phyloP scores from a whole-genome alignment of 2,329 filamentous ascomycete genomes.

The Xylaria sp. region DNA sequence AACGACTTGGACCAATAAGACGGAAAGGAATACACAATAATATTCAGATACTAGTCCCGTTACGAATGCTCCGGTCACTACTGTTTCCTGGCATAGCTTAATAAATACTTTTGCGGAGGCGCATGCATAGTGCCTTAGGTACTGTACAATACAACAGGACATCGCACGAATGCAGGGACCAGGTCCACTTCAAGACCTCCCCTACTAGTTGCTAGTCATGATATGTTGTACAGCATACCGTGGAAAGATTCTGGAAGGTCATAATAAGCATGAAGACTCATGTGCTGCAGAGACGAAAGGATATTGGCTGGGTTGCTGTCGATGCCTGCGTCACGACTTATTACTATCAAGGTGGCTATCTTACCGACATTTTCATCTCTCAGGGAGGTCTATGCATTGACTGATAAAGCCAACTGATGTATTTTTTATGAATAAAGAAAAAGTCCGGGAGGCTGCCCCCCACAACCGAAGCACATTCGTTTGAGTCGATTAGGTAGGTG shows the following conservation, averaged over 20 bases:
- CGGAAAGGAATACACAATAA: not conserved
- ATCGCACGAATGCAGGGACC: constrained; percentile 32
- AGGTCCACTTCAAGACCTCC: constrained; percentile 18
- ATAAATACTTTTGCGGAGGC: not conserved
- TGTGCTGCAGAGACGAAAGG: not conserved
- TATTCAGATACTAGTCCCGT: constrained; percentile 3
- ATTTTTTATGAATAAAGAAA: constrained; percentile 9
- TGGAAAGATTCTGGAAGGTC: constrained; percentile 33
- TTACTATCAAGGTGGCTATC: not conserved
- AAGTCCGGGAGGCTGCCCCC: constrained; percentile 24
- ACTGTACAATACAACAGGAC: constrained; percentile 13
- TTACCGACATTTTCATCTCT: constrained; percentile 6
- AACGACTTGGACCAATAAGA: not conserved
- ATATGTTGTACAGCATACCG: constrained; percentile 15
- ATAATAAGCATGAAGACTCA: not conserved
- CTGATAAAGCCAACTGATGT: constrained; percentile 1
- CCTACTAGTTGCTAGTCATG: constrained; percentile 17
- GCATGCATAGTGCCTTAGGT: constrained; percentile 20
- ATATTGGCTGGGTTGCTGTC: constrained; percentile 3
- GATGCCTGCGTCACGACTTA: not conserved
- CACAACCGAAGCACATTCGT: constrained; percentile 22
- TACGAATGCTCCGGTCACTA: not conserved
- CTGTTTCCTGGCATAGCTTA: not conserved
- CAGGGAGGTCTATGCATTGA: constrained; percentile 13
- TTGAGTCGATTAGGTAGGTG: constrained; percentile 37